A percentile compares a stretch with the other conserved stretches of the same genome.
phyloP scores from a whole-genome alignment of 805 yeast genomes.

The Candida khao-thaluensis region DNA sequence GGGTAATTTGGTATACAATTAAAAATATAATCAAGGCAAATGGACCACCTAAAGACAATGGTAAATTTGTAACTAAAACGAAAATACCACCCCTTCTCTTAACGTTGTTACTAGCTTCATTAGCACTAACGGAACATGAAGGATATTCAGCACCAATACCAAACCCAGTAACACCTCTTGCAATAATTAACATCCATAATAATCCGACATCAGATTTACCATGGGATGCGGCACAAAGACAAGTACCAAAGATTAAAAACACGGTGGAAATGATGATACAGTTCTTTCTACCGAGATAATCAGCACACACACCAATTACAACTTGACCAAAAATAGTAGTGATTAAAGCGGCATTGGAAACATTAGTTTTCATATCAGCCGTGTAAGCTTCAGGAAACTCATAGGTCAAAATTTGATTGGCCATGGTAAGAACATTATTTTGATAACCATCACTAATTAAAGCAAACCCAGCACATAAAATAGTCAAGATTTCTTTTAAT shows the following conservation, averaged over 20 bases:
- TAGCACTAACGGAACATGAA: constrained; percentile 64
- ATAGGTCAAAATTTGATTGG: constrained; percentile 54
- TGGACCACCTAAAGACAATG: constrained; percentile 77
- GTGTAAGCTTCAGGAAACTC: constrained; percentile 46
- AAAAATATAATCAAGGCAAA: constrained; percentile 65
- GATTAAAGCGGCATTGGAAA: constrained; percentile 65
- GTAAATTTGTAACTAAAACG: constrained; percentile 67
- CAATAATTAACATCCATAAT: constrained; percentile 76
- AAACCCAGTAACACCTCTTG: constrained; percentile 73
- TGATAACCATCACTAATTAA: constrained; percentile 77
- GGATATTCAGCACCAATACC: constrained; percentile 82
- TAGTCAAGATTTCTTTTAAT: constrained; percentile 37
- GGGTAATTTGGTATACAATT: constrained; percentile 62
- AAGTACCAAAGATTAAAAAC: constrained; percentile 61
- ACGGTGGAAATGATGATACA: constrained; percentile 66
- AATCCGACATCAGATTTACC: constrained; percentile 58
- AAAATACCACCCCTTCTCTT: constrained; percentile 65
- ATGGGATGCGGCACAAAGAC: constrained; percentile 68
- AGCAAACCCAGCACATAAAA: constrained; percentile 71
- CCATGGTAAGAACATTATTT: constrained; percentile 71
- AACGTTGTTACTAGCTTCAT: constrained; percentile 68
- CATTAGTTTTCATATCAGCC: constrained; percentile 54
- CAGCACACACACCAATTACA: constrained; percentile 61
- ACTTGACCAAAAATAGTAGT: constrained; percentile 74
- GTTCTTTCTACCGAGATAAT: constrained; percentile 66